Percentiles rank a stretch among this genome's conserved stretches.
Conservation (phyloP, 352 stramenopile species). For the Phytophthora tubulina region DNA sequence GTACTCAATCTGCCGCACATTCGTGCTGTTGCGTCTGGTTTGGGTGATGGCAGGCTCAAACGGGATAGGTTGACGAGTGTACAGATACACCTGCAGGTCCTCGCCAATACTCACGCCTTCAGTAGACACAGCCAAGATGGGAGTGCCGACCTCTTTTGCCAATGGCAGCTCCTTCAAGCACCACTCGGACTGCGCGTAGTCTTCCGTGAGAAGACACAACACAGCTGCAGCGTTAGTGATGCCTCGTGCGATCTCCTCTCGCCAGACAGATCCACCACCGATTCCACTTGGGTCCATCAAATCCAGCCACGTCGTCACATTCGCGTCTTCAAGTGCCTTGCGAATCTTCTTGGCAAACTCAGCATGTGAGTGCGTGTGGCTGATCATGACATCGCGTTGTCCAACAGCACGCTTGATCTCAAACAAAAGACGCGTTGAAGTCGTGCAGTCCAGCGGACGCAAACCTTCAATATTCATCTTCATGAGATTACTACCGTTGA, state of each 20-base stretch:
- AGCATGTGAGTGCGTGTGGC: constrained; percentile 86
- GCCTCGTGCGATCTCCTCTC: constrained; percentile 81
- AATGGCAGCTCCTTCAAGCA: constrained; percentile 87
- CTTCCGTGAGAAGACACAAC: constrained; percentile 81
- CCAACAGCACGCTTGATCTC: constrained; percentile 85
- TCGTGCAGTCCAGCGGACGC: constrained; percentile 81
- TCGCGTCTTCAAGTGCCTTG: constrained; percentile 70
- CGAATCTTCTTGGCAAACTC: constrained; percentile 87
- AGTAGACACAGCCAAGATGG: constrained; percentile 78
- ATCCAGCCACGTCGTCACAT: constrained; percentile 89
- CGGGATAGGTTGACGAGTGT: constrained; percentile 83
- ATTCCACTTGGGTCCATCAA: constrained; percentile 90
- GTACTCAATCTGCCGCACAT: constrained; percentile 81
- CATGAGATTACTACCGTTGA: constrained; percentile 78
- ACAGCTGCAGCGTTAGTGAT: constrained; percentile 84
- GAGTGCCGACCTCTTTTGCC: constrained; percentile 83
- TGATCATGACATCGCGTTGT: constrained; percentile 89
- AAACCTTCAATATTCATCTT: constrained; percentile 76
- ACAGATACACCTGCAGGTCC: constrained; percentile 86
- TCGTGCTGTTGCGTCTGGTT: constrained; percentile 59
- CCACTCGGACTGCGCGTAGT: constrained; percentile 85
- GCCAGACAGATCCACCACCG: constrained; percentile 81
- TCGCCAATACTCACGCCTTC: constrained; percentile 75
- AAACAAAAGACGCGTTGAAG: constrained; percentile 79
- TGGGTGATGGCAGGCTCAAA: constrained; percentile 77